Evolutionary conservation across 768 basidiomycete genomes (phyloP).

Genomic region (Panaeolus cyanescens): DNA sequence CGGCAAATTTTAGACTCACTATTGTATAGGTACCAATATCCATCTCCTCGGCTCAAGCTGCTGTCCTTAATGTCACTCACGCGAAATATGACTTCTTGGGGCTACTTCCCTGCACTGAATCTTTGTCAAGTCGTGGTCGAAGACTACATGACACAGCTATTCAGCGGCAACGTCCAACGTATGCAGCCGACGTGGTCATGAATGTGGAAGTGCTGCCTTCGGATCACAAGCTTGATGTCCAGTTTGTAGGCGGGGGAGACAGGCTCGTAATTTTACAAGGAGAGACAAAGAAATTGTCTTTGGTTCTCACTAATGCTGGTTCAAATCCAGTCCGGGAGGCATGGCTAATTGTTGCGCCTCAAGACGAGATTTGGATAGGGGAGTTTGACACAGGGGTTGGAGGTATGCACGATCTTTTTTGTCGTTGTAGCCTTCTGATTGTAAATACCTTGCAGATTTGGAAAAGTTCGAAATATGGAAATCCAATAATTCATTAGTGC

Average conservation of each 20-base stretch:
- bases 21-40: conserved; percentile 51
- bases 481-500: conserved; percentile 54
- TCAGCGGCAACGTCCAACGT: conserved; percentile 69
- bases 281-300: conserved; percentile 53
- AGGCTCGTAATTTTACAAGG: conserved; percentile 63
- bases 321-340: conserved; percentile 59
- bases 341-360: conserved; percentile 65
- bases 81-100: conserved; percentile 72
- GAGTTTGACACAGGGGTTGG: conserved; percentile 15
- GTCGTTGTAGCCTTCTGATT: neutral
- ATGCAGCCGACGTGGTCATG: conserved; percentile 68
- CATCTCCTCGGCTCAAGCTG: conserved; percentile 52
- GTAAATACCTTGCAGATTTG: conserved; percentile 1
- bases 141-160: conserved; percentile 74
- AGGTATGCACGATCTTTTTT: conserved; percentile 12
- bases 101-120: conserved; percentile 67
- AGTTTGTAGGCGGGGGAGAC: conserved; percentile 52
- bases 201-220: conserved; percentile 64
- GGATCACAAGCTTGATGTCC: conserved; percentile 61
- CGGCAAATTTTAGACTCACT: neutral
- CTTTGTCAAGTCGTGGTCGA: conserved; percentile 69
- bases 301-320: conserved; percentile 74
- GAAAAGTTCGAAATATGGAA: conserved; percentile 38
- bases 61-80: conserved; percentile 56
- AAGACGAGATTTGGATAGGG: conserved; percentile 65